A percentile compares a stretch with the other conserved stretches of the same genome.
These are phyloP conservation scores for Hypoxylon sp. DNA, from an alignment of 2,329 filamentous ascomycete genomes.

Conservation along the genomic window DNA sequence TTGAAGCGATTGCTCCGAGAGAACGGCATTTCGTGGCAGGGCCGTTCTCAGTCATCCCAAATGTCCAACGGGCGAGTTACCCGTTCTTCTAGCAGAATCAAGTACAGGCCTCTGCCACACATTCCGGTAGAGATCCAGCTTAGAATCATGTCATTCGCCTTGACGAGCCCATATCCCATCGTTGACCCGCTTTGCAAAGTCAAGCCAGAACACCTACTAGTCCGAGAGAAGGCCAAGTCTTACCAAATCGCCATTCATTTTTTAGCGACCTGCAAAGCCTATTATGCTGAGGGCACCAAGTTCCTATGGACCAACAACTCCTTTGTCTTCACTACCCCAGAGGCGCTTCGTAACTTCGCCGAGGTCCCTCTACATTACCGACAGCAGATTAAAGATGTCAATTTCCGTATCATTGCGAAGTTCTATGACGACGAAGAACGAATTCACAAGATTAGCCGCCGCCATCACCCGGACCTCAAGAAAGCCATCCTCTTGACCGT, in stretches of 20 bases:
- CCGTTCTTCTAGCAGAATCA: conserved; percentile 45
- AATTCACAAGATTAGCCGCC: conserved; percentile 58
- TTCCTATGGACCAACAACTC: conserved; percentile 67
- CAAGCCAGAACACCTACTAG: conserved; percentile 61
- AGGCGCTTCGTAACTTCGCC: conserved; percentile 64
- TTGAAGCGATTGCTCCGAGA: conserved; percentile 68
- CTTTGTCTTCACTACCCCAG: conserved; percentile 69
- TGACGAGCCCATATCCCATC: conserved; percentile 65
- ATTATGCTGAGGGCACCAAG: conserved; percentile 64
- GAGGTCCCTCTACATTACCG: conserved; percentile 62
- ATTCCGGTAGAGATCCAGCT: conserved; percentile 69
- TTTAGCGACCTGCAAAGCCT: conserved; percentile 66
- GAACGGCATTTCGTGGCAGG: conserved; percentile 67
- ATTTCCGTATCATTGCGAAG: conserved; percentile 67
- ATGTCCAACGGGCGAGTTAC: conserved; percentile 50
- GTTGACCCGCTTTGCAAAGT: conserved; percentile 67
- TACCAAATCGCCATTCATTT: conserved; percentile 69
- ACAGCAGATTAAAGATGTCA: conserved; percentile 62
- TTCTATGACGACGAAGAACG: conserved; percentile 69
- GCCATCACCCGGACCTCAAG: conserved; percentile 62
- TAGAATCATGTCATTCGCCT: conserved; percentile 65
- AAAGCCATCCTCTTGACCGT: conserved; percentile 61
- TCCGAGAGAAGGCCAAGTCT: conserved; percentile 59
- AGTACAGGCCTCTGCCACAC: conserved; percentile 56
- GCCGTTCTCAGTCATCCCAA: conserved; percentile 55